Base-by-base conservation (phyloP, 2,329 filamentous ascomycete genomes). In the Balansia obtecta region DNA sequence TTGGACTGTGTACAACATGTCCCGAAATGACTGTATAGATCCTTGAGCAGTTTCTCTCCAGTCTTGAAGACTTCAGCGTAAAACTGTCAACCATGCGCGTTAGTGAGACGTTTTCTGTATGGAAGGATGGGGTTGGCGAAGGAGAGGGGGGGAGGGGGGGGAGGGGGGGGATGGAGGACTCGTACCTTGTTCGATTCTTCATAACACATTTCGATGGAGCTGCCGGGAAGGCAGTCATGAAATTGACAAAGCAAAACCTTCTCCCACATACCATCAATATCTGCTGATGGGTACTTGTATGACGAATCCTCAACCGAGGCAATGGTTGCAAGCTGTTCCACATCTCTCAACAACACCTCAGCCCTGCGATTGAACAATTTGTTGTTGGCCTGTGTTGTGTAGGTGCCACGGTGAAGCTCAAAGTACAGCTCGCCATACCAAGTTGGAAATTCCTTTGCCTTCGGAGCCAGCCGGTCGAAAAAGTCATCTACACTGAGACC, bases 381-480 rank as follows among this genome's bases (percentile, higher is more conserved):
- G 73, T 95, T 98, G 70, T 96, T 95, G 53, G 90, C 86, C 66
- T 97, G 91, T 0, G 91, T 96, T 3, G 93, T 98, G 69, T 97
- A 97, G 12, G 91, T 97, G 49, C 93, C 93, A 53, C 93, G 86
- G 65, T 98, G 93, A 46, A 98, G 78, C 68, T 98, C 93, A 65
- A 98, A 95, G 70, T 98, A 98, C 9, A 98, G 77, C 70, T 98
- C 93, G 41, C 93, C 93, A 64, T 95, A 95, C 93, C 93, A 98
- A 1, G 93, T 97, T 22, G 89, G 86, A 49, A 96, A 84, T 16
- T 88, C 76, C 2, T 80, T 66, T 30, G 81, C 81, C 69, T 90
- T 95, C 67, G 85, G 80, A 65, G 95, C 85, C 3, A 98, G 73
- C 48, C 79, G 77, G 58, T 86, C 86, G 62, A 96, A 97, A 73